Evolutionary conservation across 805 yeast genomes (phyloP).

Genomic region (Yamadazyma takamatsuzukensis): DNA sequence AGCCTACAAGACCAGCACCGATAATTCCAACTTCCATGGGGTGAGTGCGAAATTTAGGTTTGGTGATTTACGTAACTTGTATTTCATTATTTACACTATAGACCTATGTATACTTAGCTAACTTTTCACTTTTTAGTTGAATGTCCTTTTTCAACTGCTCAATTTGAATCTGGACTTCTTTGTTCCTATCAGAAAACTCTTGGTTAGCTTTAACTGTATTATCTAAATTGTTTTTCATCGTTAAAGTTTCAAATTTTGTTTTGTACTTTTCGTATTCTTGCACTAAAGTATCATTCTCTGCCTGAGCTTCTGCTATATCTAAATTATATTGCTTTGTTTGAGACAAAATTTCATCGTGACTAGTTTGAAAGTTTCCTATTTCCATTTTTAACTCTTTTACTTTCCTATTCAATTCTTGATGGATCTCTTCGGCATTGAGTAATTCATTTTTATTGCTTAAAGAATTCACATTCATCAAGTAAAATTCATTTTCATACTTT

Average conservation of each 20-base stretch:
- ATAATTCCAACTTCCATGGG: conserved; percentile 51
- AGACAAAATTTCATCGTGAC: conserved; percentile 33
- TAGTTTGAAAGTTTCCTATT: conserved; percentile 25
- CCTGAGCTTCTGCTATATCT: conserved; percentile 18
- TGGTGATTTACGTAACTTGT: too few relatives aligned
- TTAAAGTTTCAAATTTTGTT: conserved; percentile 25
- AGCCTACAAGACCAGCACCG: conserved; percentile 92
- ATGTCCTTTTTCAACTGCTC: conserved; percentile 20
- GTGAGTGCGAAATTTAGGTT: background rate
- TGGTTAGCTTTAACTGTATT: conserved; percentile 39
- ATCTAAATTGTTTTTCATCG: conserved; percentile 35
- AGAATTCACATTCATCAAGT: conserved; percentile 35
- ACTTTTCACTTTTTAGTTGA: conserved; percentile 24
- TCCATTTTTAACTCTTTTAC: conserved; percentile 25
- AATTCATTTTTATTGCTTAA: conserved; percentile 36
- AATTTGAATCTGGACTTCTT: conserved; percentile 33
- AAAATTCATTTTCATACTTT: conserved; percentile 37
- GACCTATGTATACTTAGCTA: conserved; percentile 9
- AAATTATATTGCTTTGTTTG: conserved; percentile 27
- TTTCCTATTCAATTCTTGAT: conserved; percentile 27
- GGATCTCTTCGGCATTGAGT: conserved; percentile 33
- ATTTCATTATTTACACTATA: too few relatives aligned
- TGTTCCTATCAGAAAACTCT: conserved; percentile 32
- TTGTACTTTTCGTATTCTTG: conserved; percentile 15
- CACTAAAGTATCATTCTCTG: conserved; percentile 16